phyloP scores from a whole-genome alignment of 805 yeast genomes.

The Myxozyma udenii region DNA sequence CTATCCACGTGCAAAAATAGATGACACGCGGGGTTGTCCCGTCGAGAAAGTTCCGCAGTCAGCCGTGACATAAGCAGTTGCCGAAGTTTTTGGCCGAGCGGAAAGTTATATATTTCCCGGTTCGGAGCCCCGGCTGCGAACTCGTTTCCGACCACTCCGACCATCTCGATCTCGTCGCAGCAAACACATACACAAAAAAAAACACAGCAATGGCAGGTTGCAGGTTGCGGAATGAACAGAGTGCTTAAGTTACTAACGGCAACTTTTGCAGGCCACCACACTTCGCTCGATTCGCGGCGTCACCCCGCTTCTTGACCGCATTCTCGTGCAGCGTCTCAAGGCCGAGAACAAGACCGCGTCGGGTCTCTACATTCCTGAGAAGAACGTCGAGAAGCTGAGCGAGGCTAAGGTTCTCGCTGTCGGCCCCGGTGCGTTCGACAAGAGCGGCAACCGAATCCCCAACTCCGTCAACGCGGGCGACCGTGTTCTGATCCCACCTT shows the following conservation, averaged over 20 bases:
- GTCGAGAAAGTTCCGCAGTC: constrained; percentile 16
- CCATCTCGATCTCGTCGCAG: neutral
- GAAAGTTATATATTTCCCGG: too few species aligned
- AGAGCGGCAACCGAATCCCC: constrained; percentile 67
- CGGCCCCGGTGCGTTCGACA: constrained; percentile 86
- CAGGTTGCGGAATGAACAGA: too few species aligned
- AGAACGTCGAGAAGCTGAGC: constrained; percentile 90
- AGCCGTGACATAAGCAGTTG: constrained; percentile 6
- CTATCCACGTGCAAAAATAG: constrained; percentile 1
- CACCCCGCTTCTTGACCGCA: constrained; percentile 92
- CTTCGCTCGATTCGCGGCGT: constrained; percentile 81
- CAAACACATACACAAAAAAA: neutral
- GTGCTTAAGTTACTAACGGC: too few species aligned
- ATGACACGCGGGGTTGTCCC: neutral
- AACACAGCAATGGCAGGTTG: neutral
- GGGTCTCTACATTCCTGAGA: constrained; percentile 92
- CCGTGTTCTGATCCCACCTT: constrained; percentile 87
- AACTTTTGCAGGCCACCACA: constrained; percentile 37
- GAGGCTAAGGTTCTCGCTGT: constrained; percentile 90
- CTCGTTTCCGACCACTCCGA: too few species aligned
- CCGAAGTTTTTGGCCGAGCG: too few species aligned
- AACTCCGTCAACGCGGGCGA: constrained; percentile 86
- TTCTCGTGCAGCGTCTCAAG: constrained; percentile 89
- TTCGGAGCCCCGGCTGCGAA: too few species aligned
- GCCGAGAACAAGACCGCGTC: constrained; percentile 88